Percentiles rank a stretch among this genome's conserved stretches.
phyloP scores from a whole-genome alignment of 768 basidiomycete genomes.

The Tephrocybe sp. region DNA sequence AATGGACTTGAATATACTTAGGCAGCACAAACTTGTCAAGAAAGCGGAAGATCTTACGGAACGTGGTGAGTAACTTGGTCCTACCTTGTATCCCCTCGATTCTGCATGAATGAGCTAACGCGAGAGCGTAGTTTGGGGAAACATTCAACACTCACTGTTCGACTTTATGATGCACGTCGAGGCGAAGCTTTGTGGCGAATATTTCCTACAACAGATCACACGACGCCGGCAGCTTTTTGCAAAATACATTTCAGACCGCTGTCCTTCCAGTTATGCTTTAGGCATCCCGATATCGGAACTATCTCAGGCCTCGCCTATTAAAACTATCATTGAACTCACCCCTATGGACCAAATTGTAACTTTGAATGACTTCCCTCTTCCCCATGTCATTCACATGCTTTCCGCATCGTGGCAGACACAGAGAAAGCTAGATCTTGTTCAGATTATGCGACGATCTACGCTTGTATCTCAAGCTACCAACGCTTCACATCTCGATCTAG shows the following conservation, averaged over 20 bases:
- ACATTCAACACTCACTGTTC: constrained; percentile 30
- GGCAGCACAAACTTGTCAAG: constrained; percentile 32
- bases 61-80: constrained; percentile 28
- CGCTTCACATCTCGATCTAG: constrained; percentile 19
- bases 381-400: constrained; percentile 10
- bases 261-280: constrained; percentile 7
- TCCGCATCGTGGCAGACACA: constrained; percentile 14
- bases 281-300: constrained; percentile 17
- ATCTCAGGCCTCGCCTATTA: constrained; percentile 17
- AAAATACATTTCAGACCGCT: constrained; percentile 14
- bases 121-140: constrained; percentile 30
- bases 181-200: constrained; percentile 13
- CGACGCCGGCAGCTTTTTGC: constrained; percentile 17
- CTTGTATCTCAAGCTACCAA: not conserved
- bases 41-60: constrained; percentile 34
- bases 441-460: constrained; percentile 17
- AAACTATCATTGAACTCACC: constrained; percentile 18
- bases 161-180: constrained; percentile 33
- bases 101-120: not conserved
- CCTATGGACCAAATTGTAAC: constrained; percentile 14
- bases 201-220: constrained; percentile 16
- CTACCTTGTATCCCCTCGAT: not conserved
- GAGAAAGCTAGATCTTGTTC: constrained; percentile 13
- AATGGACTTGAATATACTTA: constrained; percentile 17
- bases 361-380: constrained; percentile 14